Conservation (phyloP, 192 early-diverging fungal species). For the Coemansia sp. region DNA sequence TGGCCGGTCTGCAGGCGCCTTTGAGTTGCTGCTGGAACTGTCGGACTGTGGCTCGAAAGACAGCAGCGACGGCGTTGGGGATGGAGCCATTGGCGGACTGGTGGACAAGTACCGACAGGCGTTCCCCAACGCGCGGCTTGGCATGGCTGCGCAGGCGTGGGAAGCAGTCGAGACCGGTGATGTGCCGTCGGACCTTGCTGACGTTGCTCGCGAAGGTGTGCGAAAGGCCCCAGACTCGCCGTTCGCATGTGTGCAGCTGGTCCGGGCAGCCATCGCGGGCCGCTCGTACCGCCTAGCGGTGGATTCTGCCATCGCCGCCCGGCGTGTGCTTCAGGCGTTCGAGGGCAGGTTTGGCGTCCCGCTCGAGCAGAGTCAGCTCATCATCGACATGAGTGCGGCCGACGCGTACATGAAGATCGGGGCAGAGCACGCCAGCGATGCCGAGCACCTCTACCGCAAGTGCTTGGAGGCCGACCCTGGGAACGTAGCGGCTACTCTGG, state of each 20-base stretch:
- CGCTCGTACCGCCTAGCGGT: constrained; percentile 8
- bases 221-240: constrained; percentile 19
- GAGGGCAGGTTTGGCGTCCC: neutral
- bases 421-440: constrained; percentile 50
- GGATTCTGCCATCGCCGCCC: constrained; percentile 13
- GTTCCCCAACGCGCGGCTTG: constrained; percentile 14
- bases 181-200: neutral
- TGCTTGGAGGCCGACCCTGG: constrained; percentile 45
- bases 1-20: constrained; percentile 17
- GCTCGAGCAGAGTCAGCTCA: constrained; percentile 41
- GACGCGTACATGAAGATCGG: constrained; percentile 56
- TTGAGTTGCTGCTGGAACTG: constrained; percentile 27
- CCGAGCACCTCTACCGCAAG: constrained; percentile 51
- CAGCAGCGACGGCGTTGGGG: neutral
- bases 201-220: constrained; percentile 9
- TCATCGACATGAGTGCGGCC: constrained; percentile 56
- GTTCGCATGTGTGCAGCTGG: constrained; percentile 25
- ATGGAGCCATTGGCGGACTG: neutral
- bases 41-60: constrained; percentile 7
- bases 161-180: neutral
- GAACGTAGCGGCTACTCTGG: constrained; percentile 44
- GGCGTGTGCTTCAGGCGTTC: constrained; percentile 6
- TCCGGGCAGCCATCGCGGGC: constrained; percentile 1
- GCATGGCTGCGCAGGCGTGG: constrained; percentile 8
- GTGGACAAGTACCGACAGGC: constrained; percentile 1